Percentiles rank a stretch among this genome's conserved stretches.
phyloP scores from a whole-genome alignment of 495 filamentous ascomycete species.

The Lasiosphaeria miniovina region DNA sequence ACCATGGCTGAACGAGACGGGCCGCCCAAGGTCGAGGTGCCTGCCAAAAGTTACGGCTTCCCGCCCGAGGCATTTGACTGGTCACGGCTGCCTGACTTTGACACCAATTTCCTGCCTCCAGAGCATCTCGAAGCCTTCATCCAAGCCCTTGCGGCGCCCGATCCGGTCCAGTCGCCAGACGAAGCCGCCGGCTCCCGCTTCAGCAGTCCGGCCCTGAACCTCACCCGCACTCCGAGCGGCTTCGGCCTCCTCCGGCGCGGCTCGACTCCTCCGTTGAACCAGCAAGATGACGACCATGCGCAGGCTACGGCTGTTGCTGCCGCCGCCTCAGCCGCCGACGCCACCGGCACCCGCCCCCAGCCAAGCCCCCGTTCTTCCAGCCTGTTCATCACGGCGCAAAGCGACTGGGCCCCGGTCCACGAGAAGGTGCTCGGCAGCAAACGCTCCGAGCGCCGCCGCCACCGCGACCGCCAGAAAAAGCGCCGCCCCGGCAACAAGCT shows the following conservation, averaged over 20 bases:
- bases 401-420: conserved; percentile 81
- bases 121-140: conserved; percentile 57
- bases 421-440: conserved; percentile 55
- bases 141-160: conserved; percentile 54
- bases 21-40: conserved; percentile 22
- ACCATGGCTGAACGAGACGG: conserved; percentile 29
- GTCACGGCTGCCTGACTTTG: conserved; percentile 57
- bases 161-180: conserved; percentile 39
- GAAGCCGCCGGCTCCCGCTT: conserved; percentile 33
- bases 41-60: conserved; percentile 42
- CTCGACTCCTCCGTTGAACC: not conserved
- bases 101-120: conserved; percentile 61
- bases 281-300: conserved; percentile 10
- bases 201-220: conserved; percentile 21
- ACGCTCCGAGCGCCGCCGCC: conserved; percentile 1
- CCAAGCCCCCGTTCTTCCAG: conserved; percentile 5
- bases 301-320: conserved; percentile 17
- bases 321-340: conserved; percentile 19
- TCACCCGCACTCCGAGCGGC: conserved; percentile 16
- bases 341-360: conserved; percentile 1
- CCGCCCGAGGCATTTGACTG: conserved; percentile 47
- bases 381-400: conserved; percentile 67
- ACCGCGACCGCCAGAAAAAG: conserved; percentile 28
- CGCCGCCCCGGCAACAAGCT: conserved; percentile 20
- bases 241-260: conserved; percentile 17